A percentile compares a stretch with the other conserved stretches of the same genome.
Evolutionary conservation across 2,329 filamentous ascomycete species (phyloP).

Genomic region (Pyricularia grisea): DNA sequence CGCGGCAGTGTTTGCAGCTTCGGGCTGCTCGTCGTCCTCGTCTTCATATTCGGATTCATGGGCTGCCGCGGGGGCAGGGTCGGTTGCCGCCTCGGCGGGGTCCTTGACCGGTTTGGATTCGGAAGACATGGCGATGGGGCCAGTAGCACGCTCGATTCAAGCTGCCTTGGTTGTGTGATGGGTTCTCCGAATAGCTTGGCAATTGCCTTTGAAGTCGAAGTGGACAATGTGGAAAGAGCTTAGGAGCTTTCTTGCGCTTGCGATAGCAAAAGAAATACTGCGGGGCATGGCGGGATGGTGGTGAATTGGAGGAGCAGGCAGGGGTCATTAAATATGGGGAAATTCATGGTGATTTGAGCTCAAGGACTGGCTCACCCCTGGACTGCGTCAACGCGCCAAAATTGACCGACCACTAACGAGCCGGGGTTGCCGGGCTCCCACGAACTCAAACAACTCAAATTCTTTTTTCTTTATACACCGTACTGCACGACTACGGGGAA

Average conservation of each 20-base stretch:
- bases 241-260: neutral
- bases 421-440: too few relatives aligned
- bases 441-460: too few relatives aligned
- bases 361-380: neutral
- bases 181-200: neutral
- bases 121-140: constrained; percentile 33
- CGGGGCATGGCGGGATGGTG: neutral
- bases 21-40: constrained; percentile 21
- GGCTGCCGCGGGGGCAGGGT: constrained; percentile 27
- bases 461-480: too few relatives aligned
- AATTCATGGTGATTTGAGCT: neutral
- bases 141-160: neutral
- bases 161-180: neutral
- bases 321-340: neutral
- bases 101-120: constrained; percentile 54
- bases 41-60: constrained; percentile 37
- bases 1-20: constrained; percentile 15
- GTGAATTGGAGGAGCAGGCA: neutral
- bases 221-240: neutral
- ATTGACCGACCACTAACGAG: too few relatives aligned
- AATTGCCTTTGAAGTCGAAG: neutral
- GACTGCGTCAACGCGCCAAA: neutral
- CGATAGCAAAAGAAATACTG: neutral
- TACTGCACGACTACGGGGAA: too few relatives aligned
- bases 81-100: constrained; percentile 30